A percentile compares a stretch with the other conserved stretches of the same genome.
These are phyloP conservation scores for Colletotrichum sp. DNA, from an alignment of 2,329 filamentous ascomycete genomes.

Conservation along the genomic window DNA sequence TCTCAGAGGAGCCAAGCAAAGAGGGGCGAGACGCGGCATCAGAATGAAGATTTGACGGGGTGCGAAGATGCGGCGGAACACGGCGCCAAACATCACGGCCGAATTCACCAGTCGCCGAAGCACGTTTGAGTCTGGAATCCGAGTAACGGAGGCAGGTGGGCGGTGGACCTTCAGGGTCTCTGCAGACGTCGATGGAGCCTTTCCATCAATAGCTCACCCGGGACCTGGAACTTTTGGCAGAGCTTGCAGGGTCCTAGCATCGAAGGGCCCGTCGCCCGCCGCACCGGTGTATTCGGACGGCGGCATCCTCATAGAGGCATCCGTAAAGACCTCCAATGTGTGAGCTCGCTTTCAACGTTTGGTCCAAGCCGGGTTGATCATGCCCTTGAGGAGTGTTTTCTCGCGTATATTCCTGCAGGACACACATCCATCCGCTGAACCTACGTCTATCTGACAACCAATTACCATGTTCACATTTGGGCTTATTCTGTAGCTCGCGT, in stretches of 20 bases:
- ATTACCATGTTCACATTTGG: not conserved
- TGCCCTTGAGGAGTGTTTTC: not conserved
- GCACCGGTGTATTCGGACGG: not conserved
- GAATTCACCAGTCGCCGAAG: not conserved
- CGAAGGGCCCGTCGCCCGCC: not conserved
- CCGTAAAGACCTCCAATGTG: not conserved
- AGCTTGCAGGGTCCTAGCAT: conserved; percentile 4
- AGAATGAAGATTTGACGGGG: not conserved
- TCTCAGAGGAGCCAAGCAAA: not conserved
- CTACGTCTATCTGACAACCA: not conserved
- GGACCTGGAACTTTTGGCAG: not conserved
- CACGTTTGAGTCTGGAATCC: not conserved
- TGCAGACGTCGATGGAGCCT: not conserved
- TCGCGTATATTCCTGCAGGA: not conserved
- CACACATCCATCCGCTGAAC: not conserved
- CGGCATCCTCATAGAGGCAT: not conserved
- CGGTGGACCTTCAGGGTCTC: not conserved
- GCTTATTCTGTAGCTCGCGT: not conserved
- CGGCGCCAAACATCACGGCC: not conserved
- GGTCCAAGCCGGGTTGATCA: not conserved
- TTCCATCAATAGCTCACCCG: not conserved
- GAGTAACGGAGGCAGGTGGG: conserved; percentile 4
- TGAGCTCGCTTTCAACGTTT: not conserved
- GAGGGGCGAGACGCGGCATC: not conserved
- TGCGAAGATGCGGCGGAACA: not conserved